Evolutionary conservation across 1,284 basidiomycete genomes (phyloP).

Genomic region (Caloboletus firmus): DNA sequence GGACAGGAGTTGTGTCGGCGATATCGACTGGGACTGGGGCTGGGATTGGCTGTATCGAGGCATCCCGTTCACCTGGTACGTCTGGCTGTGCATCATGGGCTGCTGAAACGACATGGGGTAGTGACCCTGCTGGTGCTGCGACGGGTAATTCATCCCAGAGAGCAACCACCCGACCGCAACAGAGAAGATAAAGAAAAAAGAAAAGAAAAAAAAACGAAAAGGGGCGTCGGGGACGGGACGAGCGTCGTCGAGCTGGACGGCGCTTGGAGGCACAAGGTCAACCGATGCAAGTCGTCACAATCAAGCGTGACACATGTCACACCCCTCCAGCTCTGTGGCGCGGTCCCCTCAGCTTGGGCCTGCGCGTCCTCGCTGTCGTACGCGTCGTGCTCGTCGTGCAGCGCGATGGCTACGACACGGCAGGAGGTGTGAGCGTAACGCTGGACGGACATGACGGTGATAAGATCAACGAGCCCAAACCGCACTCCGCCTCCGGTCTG

Average conservation of each 20-base stretch:
- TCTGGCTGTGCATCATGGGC: slow-evolving; percentile 15
- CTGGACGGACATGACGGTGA: slow-evolving; percentile 7
- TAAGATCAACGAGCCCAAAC: slow-evolving; percentile 13
- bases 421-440: neutral
- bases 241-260: slow-evolving; percentile 8
- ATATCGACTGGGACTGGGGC: slow-evolving; percentile 28
- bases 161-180: neutral
- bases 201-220: neutral
- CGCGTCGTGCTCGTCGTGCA: neutral
- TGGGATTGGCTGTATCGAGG: slow-evolving; percentile 10
- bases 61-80: slow-evolving; percentile 25
- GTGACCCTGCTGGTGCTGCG: slow-evolving; percentile 24
- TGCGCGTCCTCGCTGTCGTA: slow-evolving; percentile 1
- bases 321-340: slow-evolving; percentile 14
- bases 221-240: neutral
- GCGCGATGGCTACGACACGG: neutral
- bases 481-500: slow-evolving; percentile 4
- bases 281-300: slow-evolving; percentile 21
- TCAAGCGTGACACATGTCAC: slow-evolving; percentile 28
- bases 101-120: slow-evolving; percentile 28
- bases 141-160: slow-evolving; percentile 28
- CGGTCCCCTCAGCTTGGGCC: neutral
- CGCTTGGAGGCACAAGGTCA: slow-evolving; percentile 14
- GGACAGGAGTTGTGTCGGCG: slow-evolving; percentile 26
- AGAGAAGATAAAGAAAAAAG: neutral